Evolutionary conservation across 768 basidiomycete species (phyloP).

Genomic region (Leccinum ochraceum): DNA sequence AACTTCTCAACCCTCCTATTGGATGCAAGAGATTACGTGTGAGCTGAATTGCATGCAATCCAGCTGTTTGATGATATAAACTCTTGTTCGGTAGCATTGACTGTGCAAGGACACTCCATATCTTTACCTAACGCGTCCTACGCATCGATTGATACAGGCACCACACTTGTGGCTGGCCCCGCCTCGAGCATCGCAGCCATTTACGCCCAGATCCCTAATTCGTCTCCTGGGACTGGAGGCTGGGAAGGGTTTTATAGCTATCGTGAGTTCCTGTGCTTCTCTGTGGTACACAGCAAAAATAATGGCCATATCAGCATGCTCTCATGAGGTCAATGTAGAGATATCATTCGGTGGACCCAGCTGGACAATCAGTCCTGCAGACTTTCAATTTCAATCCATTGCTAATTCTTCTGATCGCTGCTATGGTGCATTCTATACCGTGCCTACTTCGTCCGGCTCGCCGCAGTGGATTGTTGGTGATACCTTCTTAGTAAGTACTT

Average conservation of each 20-base stretch:
- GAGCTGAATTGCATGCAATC: not conserved
- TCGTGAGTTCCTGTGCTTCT: constrained; percentile 31
- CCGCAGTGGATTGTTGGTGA: constrained; percentile 90
- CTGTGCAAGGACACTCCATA: constrained; percentile 36
- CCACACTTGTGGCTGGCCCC: constrained; percentile 60
- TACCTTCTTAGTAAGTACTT: constrained; percentile 59
- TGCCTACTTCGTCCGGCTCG: constrained; percentile 50
- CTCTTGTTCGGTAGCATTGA: constrained; percentile 29
- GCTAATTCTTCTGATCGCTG: constrained; percentile 54
- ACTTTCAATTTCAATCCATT: constrained; percentile 51
- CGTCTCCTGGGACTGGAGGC: constrained; percentile 38
- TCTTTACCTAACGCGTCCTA: constrained; percentile 35
- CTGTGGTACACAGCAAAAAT: not conserved
- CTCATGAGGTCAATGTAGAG: constrained; percentile 35
- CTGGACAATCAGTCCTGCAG: constrained; percentile 48
- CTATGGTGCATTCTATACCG: constrained; percentile 82
- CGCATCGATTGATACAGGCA: constrained; percentile 60
- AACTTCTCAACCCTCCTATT: constrained; percentile 40
- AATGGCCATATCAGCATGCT: constrained; percentile 42
- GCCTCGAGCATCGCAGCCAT: constrained; percentile 38
- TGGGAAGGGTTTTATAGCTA: constrained; percentile 51
- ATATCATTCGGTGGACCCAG: constrained; percentile 46
- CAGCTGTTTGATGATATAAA: not conserved
- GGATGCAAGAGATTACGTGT: constrained; percentile 42
- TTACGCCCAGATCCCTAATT: constrained; percentile 47